Conservation (phyloP, 1,284 basidiomycete genomes). For the Takashimella koratensis region DNA sequence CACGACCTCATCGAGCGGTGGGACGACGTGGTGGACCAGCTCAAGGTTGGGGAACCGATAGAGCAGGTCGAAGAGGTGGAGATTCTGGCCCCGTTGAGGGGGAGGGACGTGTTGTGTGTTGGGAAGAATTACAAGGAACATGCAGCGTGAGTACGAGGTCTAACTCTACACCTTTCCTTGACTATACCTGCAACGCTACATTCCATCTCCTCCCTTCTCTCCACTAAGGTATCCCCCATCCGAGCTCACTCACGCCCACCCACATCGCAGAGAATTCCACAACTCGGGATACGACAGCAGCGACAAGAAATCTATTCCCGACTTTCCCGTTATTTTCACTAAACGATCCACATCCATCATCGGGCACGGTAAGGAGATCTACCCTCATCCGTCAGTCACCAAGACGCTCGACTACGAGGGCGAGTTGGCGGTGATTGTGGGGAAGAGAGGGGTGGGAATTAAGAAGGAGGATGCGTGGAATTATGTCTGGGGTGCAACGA, state of each 20-base stretch:
- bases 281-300: constrained; percentile 33
- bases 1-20: constrained; percentile 28
- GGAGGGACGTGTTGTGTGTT: constrained; percentile 32
- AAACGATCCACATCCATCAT: constrained; percentile 43
- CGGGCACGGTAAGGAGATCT: constrained; percentile 26
- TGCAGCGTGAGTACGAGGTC: constrained; percentile 17
- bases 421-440: constrained; percentile 44
- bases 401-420: constrained; percentile 42
- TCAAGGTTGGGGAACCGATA: constrained; percentile 14
- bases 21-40: constrained; percentile 11
- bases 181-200: too few relatives aligned
- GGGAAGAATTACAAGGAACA: constrained; percentile 40
- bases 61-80: constrained; percentile 23
- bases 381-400: constrained; percentile 39
- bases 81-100: constrained; percentile 29
- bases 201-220: too few relatives aligned
- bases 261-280: constrained; percentile 37
- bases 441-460: constrained; percentile 38
- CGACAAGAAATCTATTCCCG: constrained; percentile 34
- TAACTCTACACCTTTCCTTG: not conserved
- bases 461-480: constrained; percentile 40
- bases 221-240: too few relatives aligned
- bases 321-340: constrained; percentile 42
- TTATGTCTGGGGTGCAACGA: constrained; percentile 42
- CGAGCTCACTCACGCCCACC: too few relatives aligned